Evolutionary conservation across 768 basidiomycete genomes (phyloP).

Genomic region (Lanmaoa pseudosensibilis): DNA sequence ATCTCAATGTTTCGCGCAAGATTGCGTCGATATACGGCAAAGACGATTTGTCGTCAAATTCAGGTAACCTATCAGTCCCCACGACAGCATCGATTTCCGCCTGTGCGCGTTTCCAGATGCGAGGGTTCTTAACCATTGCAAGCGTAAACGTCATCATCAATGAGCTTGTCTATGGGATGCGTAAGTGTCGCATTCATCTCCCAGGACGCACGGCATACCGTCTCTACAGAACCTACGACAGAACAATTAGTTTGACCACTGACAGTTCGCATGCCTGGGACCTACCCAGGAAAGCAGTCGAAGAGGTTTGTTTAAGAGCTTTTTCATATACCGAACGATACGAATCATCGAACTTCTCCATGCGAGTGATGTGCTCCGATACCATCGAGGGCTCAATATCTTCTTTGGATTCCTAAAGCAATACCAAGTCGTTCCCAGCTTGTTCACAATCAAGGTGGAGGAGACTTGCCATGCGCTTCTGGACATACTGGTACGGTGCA

Average conservation of each 20-base stretch:
- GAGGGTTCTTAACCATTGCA: conserved; percentile 16
- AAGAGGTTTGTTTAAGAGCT: conserved; percentile 16
- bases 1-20: conserved; percentile 10
- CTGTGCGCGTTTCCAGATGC: conserved; percentile 9
- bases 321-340: conserved; percentile 9
- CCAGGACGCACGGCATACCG: conserved; percentile 2
- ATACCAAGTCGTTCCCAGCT: background rate
- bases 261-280: no score
- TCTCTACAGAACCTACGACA: conserved; percentile 12
- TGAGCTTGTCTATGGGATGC: background rate
- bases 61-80: conserved; percentile 7
- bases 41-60: conserved; percentile 6
- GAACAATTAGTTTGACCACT: background rate
- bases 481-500: conserved; percentile 14
- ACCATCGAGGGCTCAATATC: conserved; percentile 11
- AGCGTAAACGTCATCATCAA: conserved; percentile 4
- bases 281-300: conserved; percentile 19
- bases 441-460: background rate
- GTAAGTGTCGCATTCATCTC: background rate
- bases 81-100: conserved; percentile 10
- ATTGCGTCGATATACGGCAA: conserved; percentile 16
- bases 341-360: conserved; percentile 8
- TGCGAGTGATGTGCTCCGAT: conserved; percentile 11
- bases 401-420: conserved; percentile 8
- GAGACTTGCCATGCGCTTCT: conserved; percentile 8